Conservation (phyloP, 768 basidiomycete species). For the Chalciporus pseudorubinellus region DNA sequence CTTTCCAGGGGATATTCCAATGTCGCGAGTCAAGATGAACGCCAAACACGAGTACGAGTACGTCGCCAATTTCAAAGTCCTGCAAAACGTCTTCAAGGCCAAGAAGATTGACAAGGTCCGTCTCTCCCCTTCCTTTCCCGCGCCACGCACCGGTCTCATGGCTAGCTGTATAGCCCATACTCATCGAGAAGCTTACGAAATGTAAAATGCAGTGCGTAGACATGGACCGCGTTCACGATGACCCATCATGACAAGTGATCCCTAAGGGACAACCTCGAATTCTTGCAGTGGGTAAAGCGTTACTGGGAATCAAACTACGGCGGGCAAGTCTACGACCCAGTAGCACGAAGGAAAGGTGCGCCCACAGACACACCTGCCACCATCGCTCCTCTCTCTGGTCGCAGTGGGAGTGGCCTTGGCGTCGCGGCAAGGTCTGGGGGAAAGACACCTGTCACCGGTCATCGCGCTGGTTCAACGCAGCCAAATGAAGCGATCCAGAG, state of each 20-base stretch:
- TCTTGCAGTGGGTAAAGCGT: slow-evolving; percentile 94
- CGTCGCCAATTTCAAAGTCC: slow-evolving; percentile 90
- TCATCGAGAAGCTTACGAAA: slow-evolving; percentile 89
- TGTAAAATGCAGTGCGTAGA: slow-evolving; percentile 96
- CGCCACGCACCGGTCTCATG: slow-evolving; percentile 6
- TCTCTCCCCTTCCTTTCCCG: slow-evolving; percentile 17
- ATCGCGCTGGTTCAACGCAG: slow-evolving; percentile 62
- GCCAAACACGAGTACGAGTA: slow-evolving; percentile 97
- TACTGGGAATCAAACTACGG: slow-evolving; percentile 94
- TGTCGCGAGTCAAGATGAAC: slow-evolving; percentile 91
- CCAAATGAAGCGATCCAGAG: slow-evolving; percentile 64
- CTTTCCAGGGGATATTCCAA: slow-evolving; percentile 77
- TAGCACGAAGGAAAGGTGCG: slow-evolving; percentile 74
- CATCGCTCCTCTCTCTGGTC: slow-evolving; percentile 60
- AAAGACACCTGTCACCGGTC: slow-evolving; percentile 68
- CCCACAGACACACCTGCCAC: slow-evolving; percentile 77
- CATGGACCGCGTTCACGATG: slow-evolving; percentile 2
- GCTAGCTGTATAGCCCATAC: slow-evolving; percentile 69
- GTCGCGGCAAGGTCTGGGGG: slow-evolving; percentile 55
- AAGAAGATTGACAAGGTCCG: slow-evolving; percentile 92
- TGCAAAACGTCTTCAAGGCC: slow-evolving; percentile 88
- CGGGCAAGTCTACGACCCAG: slow-evolving; percentile 85
- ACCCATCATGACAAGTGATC: slow-evolving; percentile 14
- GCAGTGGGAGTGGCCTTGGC: slow-evolving; percentile 38
- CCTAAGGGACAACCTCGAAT: slow-evolving; percentile 92